Evolutionary conservation across 192 early-diverging fungal genomes (phyloP).

Genomic region (Coemansia sp.): DNA sequence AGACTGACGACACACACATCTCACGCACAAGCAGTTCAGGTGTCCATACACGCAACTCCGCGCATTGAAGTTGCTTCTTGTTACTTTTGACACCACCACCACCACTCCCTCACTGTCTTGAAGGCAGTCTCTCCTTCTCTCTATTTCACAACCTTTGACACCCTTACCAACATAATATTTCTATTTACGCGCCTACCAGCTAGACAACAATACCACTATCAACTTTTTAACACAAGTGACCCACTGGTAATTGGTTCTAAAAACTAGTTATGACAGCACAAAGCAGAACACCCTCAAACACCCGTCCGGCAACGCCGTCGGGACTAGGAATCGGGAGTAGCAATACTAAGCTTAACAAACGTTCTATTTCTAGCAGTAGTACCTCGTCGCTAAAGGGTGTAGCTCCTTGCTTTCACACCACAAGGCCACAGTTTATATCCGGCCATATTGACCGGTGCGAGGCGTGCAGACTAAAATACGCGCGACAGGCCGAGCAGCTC

Average conservation of each 20-base stretch:
- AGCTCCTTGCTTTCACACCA: conserved; percentile 54
- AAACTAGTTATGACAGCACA: conserved; percentile 22
- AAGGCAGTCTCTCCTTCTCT: neutral
- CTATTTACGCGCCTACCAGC: conserved; percentile 1
- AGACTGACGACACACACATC: neutral
- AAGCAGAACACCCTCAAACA: conserved; percentile 13
- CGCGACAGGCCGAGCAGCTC: conserved; percentile 46
- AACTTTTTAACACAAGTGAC: neutral
- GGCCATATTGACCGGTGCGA: conserved; percentile 55
- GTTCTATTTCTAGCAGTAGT: conserved; percentile 50
- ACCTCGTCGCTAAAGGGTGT: conserved; percentile 31
- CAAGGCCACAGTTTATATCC: conserved; percentile 53
- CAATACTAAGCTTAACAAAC: conserved; percentile 16
- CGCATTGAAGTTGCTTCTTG: neutral
- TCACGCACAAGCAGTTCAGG: neutral
- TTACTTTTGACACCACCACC: neutral
- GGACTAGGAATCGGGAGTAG: conserved; percentile 27
- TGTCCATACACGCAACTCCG: neutral
- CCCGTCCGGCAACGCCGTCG: conserved; percentile 27
- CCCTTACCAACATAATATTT: conserved; percentile 1
- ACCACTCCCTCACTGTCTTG: neutral
- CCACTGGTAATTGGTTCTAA: neutral
- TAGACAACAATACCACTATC: neutral
- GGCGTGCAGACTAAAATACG: conserved; percentile 53
- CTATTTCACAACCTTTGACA: neutral